These are phyloP conservation scores for Phytophthora citricola DNA, from an alignment of 352 stramenopile genomes.

Conservation along the genomic window DNA sequence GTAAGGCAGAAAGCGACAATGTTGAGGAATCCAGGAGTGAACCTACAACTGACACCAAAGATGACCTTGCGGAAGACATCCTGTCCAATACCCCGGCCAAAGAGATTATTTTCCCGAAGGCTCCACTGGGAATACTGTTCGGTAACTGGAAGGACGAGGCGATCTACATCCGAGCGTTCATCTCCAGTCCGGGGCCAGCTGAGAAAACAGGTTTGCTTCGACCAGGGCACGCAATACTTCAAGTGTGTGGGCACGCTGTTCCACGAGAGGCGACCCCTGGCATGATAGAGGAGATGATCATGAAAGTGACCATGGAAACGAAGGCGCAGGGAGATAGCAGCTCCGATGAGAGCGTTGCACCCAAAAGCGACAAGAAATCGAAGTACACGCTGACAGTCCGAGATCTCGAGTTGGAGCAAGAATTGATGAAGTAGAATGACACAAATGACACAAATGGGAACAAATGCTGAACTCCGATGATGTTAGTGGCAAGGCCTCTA, in stretches of 20 bases:
- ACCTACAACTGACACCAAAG: neutral
- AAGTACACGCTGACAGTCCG: conserved; percentile 76
- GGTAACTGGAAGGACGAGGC: conserved; percentile 84
- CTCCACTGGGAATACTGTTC: conserved; percentile 82
- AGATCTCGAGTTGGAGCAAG: conserved; percentile 81
- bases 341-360: conserved; percentile 17
- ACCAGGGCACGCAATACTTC: conserved; percentile 70
- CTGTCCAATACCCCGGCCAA: conserved; percentile 37
- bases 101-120: conserved; percentile 69
- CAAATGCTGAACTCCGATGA: neutral
- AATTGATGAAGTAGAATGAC: conserved; percentile 67
- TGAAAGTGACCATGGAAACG: conserved; percentile 38
- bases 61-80: conserved; percentile 15
- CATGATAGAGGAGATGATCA: conserved; percentile 76
- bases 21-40: conserved; percentile 20
- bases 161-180: conserved; percentile 82
- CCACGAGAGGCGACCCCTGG: conserved; percentile 57
- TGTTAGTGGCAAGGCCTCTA: conserved; percentile 4
- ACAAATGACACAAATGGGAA: conserved; percentile 7
- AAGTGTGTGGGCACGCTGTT: conserved; percentile 79
- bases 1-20: conserved; percentile 15
- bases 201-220: conserved; percentile 73
- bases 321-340: conserved; percentile 13
- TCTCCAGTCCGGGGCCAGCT: conserved; percentile 73
- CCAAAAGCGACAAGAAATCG: conserved; percentile 32